Evolutionary conservation across 2,329 filamentous ascomycete genomes (phyloP).

Genomic region (Nectriaceae sp.): DNA sequence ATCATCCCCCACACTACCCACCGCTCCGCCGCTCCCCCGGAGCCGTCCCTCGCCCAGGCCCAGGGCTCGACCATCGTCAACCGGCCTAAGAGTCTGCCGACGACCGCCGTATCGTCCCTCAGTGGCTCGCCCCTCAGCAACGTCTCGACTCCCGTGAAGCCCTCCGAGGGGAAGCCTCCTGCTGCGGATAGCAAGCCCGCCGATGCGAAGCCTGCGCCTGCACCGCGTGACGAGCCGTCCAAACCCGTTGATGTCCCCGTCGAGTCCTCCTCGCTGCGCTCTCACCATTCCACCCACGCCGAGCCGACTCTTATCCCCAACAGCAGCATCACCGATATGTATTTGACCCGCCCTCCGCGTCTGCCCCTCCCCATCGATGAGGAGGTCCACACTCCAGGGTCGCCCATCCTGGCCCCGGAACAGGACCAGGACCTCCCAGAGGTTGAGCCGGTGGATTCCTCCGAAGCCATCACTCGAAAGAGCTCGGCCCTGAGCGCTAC

Average conservation of each 20-base stretch:
- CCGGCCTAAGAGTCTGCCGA: constrained; percentile 48
- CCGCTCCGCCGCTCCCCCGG: constrained; percentile 60
- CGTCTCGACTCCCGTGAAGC: constrained; percentile 31
- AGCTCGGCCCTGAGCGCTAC: constrained; percentile 62
- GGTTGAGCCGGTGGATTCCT: constrained; percentile 52
- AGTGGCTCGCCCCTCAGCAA: constrained; percentile 48
- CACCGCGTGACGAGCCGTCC: constrained; percentile 40
- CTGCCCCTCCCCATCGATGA: constrained; percentile 92
- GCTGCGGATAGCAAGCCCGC: constrained; percentile 26
- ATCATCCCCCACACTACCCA: constrained; percentile 58
- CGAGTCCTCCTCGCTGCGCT: constrained; percentile 38
- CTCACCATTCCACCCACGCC: constrained; percentile 39
- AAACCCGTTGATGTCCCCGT: constrained; percentile 62
- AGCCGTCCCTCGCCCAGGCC: constrained; percentile 62
- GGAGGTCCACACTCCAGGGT: constrained; percentile 85
- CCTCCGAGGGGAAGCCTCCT: constrained; percentile 22
- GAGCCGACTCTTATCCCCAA: constrained; percentile 50
- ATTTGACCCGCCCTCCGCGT: constrained; percentile 74
- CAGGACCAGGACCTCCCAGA: constrained; percentile 58
- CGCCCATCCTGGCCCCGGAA: constrained; percentile 77
- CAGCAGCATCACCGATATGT: constrained; percentile 65
- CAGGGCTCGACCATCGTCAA: constrained; percentile 56
- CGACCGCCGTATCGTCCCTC: constrained; percentile 51
- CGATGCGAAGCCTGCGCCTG: constrained; percentile 14
- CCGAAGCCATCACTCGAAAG: constrained; percentile 53